Base-by-base conservation (phyloP, 371 early-diverging fungal genomes). In the Zancudomyces culisetae region DNA sequence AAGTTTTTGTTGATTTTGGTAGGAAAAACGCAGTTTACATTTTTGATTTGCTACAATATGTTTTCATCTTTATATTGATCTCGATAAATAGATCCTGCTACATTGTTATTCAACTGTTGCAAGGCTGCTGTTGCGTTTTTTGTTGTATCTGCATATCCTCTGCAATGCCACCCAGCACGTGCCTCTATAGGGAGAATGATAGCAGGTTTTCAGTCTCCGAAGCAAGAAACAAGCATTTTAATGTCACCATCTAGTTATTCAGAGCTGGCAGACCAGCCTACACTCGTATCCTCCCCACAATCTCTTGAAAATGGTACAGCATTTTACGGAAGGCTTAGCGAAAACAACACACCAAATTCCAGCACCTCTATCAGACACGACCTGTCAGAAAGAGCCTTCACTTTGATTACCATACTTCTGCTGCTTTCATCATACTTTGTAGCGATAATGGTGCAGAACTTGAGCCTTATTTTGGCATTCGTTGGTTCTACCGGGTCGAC, bases 401-500 rank as follows among this genome's bases (percentile, higher is more conserved):
- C 30, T 27, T 8, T 4, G 53, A 74, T 75, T 45, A 92, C 92
- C 1, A 53, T 74, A 0, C 64, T 60, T 0, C 76, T 94, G 48
- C 64, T 95, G 45, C 47, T 81, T 2, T 54, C 60, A 10, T 78
- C 81, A 42, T 90, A 83, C 54, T 24, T 79, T 6, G 63, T 85
- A 28, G 84, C 94, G 22, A 78, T 88, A 19, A 63, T 75, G 0
- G 84, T 90, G 1, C 70, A 79, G 15, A 69, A 85, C 47, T 60
- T 91, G 24, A 86, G 81, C 55, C 64, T 89, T 56, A 82, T 97
- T 6, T 71, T 98, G 50, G 70, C 92, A 0, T 74, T 96, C 56
- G 96, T 98, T 2, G 99, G 99, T 12, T 89, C 99, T 0, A 98
- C 98, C 0, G 98, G 98, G 6, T 93, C 95, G 0, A 94, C 97